Base-by-base conservation (phyloP, 2,329 filamentous ascomycete species). In the Dichotomopilus funicola region DNA sequence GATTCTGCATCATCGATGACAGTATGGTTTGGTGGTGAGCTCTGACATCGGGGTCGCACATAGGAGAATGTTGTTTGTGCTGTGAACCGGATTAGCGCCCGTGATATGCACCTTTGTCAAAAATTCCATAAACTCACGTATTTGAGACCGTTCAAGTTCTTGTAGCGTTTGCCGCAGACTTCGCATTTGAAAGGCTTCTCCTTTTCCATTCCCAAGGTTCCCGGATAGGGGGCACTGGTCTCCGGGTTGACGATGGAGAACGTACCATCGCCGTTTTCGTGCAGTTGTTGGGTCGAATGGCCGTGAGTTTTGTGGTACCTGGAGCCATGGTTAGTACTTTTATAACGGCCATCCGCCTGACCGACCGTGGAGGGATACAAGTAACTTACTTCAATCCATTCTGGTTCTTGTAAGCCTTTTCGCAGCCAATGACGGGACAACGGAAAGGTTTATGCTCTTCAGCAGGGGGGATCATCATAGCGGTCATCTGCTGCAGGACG, bases 341-440 rank as follows among this genome's bases (percentile, higher is more conserved):
- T n/a, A 35, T 38, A 45, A 8, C 19, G 13, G 45, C 45, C n/a
- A 13, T 6, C n/a, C 31, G 19, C 38, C 10, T 35, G 6, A 34
- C 31, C 9, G 9, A 49, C 12, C 19, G 13, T 31, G 42, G 10
- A 11, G 42, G 42, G 13, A 27, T 44, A 13, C 42, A 9, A 3
- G 12, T 53, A 59, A 74, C 76, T 64, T 90, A 99, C 82, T 97
- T 99, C 55, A 99, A 78, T 49, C 94, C 94, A 64, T 99, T 99
- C 70, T 97, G 94, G 71, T 99, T 99, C 79, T 99, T 99, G 76
- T 99, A 99, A 0, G 94, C 92, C 78, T 99, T 99, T 72, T 97
- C 94, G 67, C 94, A 99, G 5, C 94, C 94, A 69, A 99, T 95
- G 50, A 99, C 94, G 1, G 94, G 94, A 67, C 94, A 99, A 70